Conservation (phyloP, 2,329 filamentous ascomycete species). For the Phyllosticta citrichinensis region DNA sequence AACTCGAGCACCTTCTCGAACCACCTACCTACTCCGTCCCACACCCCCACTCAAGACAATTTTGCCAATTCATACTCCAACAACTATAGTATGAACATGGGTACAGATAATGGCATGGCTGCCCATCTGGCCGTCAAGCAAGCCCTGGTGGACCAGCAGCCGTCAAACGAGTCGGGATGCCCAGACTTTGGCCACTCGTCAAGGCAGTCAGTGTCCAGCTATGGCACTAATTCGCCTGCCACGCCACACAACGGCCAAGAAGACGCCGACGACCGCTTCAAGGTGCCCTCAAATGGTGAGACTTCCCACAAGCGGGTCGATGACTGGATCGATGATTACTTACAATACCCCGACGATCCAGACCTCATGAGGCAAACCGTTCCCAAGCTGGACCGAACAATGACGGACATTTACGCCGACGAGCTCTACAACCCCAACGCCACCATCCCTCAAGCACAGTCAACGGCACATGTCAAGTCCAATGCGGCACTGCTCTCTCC, state of each 20-base stretch:
- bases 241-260: slow-evolving; percentile 48
- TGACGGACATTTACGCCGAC: slow-evolving; percentile 76
- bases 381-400: slow-evolving; percentile 75
- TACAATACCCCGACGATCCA: slow-evolving; percentile 50
- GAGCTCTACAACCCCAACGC: slow-evolving; percentile 72
- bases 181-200: slow-evolving; percentile 44
- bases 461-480: slow-evolving; percentile 33
- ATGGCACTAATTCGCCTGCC: slow-evolving; percentile 51
- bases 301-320: slow-evolving; percentile 24
- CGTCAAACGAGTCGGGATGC: slow-evolving; percentile 29
- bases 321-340: slow-evolving; percentile 53
- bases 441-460: slow-evolving; percentile 40
- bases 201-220: slow-evolving; percentile 49
- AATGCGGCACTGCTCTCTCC: slow-evolving; percentile 42
- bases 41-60: slow-evolving; percentile 43
- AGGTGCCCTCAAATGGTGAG: slow-evolving; percentile 47
- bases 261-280: slow-evolving; percentile 44
- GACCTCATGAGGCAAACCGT: slow-evolving; percentile 38
- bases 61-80: slow-evolving; percentile 36
- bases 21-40: slow-evolving; percentile 45
- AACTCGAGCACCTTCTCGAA: slow-evolving; percentile 37
- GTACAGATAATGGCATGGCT: slow-evolving; percentile 30
- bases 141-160: slow-evolving; percentile 43
- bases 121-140: slow-evolving; percentile 53
- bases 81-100: slow-evolving; percentile 29